Conservation (phyloP, 1,284 basidiomycete genomes). For the Phlebopus sp. region DNA sequence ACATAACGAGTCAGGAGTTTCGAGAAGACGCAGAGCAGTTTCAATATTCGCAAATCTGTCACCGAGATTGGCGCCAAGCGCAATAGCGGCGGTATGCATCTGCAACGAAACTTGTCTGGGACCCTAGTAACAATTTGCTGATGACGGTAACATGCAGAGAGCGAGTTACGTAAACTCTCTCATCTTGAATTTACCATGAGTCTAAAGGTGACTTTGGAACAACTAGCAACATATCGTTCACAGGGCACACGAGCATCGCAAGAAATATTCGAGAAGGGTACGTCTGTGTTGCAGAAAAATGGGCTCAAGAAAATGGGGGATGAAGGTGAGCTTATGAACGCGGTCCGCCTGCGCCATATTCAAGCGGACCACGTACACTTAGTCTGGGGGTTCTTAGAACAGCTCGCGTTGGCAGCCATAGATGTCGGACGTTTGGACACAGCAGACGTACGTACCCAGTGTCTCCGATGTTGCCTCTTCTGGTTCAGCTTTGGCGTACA, state of each 20-base stretch:
- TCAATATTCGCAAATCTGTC: slow-evolving; percentile 87
- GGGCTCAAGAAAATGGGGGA: slow-evolving; percentile 52
- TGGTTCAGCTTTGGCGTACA: slow-evolving; percentile 33
- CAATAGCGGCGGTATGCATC: slow-evolving; percentile 57
- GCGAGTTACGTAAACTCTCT: slow-evolving; percentile 7
- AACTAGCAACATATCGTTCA: slow-evolving; percentile 67
- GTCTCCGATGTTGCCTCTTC: slow-evolving; percentile 1
- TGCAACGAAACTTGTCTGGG: slow-evolving; percentile 35
- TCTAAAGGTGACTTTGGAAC: slow-evolving; percentile 56
- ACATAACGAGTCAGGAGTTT: slow-evolving; percentile 33
- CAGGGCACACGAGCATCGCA: slow-evolving; percentile 69
- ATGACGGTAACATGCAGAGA: neutral
- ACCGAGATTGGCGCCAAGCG: slow-evolving; percentile 89
- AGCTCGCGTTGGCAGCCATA: slow-evolving; percentile 82
- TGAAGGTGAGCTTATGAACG: slow-evolving; percentile 43
- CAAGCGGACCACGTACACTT: slow-evolving; percentile 10
- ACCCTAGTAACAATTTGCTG: no score
- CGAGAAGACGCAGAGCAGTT: slow-evolving; percentile 16
- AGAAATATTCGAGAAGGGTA: slow-evolving; percentile 65
- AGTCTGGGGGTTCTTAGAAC: slow-evolving; percentile 90
- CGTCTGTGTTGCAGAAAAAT: slow-evolving; percentile 53
- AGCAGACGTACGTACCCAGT: slow-evolving; percentile 68
- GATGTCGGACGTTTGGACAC: slow-evolving; percentile 78
- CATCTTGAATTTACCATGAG: slow-evolving; percentile 33
- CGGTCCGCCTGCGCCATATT: neutral